phyloP scores from a whole-genome alignment of 345 rosid species.

The Eucalyptus marginata region DNA sequence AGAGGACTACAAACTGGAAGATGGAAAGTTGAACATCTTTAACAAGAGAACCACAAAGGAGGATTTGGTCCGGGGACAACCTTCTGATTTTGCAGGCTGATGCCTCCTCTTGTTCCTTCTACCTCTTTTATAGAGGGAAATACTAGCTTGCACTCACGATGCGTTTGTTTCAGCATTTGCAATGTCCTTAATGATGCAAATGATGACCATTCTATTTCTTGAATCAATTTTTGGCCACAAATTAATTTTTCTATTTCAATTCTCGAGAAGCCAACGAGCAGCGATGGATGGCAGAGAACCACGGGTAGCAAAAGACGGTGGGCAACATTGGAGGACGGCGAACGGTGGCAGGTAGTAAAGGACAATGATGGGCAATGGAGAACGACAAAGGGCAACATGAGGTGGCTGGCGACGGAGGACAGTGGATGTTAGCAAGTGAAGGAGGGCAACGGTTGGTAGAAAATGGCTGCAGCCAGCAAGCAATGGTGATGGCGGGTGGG shows the following conservation, averaged over 20 bases:
- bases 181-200: no score
- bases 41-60: background rate
- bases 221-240: no score
- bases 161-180: background rate
- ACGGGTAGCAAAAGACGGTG: no score
- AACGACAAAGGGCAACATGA: no score
- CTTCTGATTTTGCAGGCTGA: background rate
- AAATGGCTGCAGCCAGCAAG: accelerated
- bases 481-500: background rate
- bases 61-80: background rate
- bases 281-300: no score
- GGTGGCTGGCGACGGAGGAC: no score
- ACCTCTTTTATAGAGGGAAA: background rate
- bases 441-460: accelerated
- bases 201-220: accelerated
- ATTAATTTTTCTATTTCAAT: no score
- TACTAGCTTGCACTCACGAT: background rate
- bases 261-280: accelerated
- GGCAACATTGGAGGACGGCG: accelerated
- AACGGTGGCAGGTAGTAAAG: no score
- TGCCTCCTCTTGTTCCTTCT: background rate
- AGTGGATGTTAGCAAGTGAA: no score
- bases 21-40: background rate
- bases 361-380: no score
- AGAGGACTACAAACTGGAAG: background rate